Percentiles rank a stretch among this genome's conserved stretches.
phyloP scores from a whole-genome alignment of 495 filamentous ascomycete species.

The Podospora appendiculata region DNA sequence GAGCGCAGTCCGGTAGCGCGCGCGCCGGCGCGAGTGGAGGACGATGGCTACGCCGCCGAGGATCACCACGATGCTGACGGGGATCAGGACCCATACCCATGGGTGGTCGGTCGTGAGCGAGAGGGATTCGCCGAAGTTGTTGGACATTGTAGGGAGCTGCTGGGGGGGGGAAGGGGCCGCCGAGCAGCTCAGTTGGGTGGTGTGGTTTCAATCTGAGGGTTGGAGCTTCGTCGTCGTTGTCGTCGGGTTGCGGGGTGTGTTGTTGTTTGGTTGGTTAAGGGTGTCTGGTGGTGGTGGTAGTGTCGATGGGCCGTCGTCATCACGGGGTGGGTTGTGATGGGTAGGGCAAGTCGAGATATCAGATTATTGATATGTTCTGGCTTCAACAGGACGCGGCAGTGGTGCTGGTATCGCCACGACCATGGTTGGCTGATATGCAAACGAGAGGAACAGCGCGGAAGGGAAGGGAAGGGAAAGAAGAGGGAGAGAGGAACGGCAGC shows the following conservation, averaged over 20 bases:
- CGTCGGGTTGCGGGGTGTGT: too few relatives aligned
- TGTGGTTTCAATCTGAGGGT: too few relatives aligned
- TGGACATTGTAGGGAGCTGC: too few relatives aligned
- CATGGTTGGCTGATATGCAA: neutral
- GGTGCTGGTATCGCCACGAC: neutral
- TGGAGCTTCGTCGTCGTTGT: too few relatives aligned
- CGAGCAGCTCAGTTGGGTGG: too few relatives aligned
- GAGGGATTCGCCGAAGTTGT: neutral
- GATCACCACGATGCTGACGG: constrained; percentile 11
- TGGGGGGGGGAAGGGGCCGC: too few relatives aligned
- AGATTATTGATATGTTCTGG: too few relatives aligned
- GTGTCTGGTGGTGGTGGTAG: too few relatives aligned
- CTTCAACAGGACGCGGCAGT: neutral
- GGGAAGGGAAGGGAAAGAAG: neutral
- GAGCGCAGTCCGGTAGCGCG: neutral
- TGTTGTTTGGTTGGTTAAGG: too few relatives aligned
- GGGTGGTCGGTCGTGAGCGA: neutral
- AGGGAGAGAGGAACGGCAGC: neutral
- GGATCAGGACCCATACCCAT: constrained; percentile 17
- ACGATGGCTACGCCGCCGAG: constrained; percentile 8
- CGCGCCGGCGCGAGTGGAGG: constrained; percentile 10
- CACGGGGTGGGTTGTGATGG: too few relatives aligned
- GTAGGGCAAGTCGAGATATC: too few relatives aligned
- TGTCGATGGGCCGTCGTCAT: too few relatives aligned
- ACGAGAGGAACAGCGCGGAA: neutral